Percentiles rank a stretch among this genome's conserved stretches.
phyloP scores from a whole-genome alignment of 1,139 yeast species.

The Diutina scorzettiae region DNA sequence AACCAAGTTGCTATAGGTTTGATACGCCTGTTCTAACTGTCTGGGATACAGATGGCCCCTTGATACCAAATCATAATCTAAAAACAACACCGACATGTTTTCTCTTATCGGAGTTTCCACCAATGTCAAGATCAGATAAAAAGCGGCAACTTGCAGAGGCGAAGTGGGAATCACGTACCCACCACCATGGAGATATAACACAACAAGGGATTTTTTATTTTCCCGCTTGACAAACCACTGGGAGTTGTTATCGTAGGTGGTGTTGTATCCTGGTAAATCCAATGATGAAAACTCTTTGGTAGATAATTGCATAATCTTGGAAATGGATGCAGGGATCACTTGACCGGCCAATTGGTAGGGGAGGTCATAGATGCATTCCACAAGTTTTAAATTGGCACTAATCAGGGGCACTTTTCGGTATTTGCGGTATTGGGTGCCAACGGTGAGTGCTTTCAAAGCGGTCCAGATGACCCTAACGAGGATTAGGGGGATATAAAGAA shows the following conservation, averaged over 20 bases:
- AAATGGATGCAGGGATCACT: neutral
- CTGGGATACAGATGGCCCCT: conserved; percentile 22
- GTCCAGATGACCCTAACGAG: neutral
- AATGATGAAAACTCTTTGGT: neutral
- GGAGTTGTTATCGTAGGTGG: neutral
- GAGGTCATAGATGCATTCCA: neutral
- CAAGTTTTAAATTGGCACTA: neutral
- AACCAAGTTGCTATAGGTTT: conserved; percentile 17
- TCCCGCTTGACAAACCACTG: neutral
- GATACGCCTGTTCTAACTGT: conserved; percentile 24
- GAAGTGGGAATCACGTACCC: conserved; percentile 27
- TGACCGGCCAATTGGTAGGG: neutral
- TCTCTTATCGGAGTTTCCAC: conserved; percentile 18
- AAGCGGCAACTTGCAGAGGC: conserved; percentile 21
- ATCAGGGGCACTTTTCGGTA: neutral
- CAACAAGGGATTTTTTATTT: conserved; percentile 22
- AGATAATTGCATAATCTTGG: neutral
- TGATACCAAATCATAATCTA: conserved; percentile 29
- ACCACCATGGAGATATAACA: conserved; percentile 32
- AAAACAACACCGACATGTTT: conserved; percentile 20
- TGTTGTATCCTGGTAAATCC: neutral
- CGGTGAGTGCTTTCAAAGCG: neutral
- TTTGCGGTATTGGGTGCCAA: conserved; percentile 1
- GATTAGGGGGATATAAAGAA: neutral
- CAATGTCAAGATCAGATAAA: conserved; percentile 19